Evolutionary conservation across 179 eudicot species (phyloP).

Genomic region (Spergularia azorica): DNA sequence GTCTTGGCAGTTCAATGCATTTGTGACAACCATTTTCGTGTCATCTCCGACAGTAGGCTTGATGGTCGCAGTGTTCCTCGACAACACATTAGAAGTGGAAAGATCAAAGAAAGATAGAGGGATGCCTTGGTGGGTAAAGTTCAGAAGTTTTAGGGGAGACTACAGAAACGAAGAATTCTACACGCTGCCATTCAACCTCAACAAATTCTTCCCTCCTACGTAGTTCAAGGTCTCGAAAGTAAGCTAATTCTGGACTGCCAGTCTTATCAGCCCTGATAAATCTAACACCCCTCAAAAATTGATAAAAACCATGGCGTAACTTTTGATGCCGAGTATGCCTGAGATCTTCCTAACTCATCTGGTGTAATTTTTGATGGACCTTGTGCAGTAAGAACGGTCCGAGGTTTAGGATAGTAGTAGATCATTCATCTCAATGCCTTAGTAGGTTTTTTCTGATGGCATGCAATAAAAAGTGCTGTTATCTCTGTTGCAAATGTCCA

Average conservation of each 20-base stretch:
- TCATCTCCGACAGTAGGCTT: conserved; percentile 87
- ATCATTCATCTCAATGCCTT: conserved; percentile 25
- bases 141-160: conserved; percentile 91
- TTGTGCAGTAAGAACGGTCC: conserved; percentile 35
- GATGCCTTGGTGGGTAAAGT: conserved; percentile 99
- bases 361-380: conserved; percentile 29
- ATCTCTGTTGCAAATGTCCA: conserved; percentile 25
- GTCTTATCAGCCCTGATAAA: conserved; percentile 16
- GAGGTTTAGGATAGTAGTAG: conserved; percentile 20
- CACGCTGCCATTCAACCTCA: conserved; percentile 92
- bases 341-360: conserved; percentile 4
- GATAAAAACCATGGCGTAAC: conserved; percentile 14
- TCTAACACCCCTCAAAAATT: conserved; percentile 24
- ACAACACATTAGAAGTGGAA: conserved; percentile 92
- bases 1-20: conserved; percentile 84
- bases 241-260: background rate
- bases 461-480: conserved; percentile 18
- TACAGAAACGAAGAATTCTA: conserved; percentile 96
- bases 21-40: conserved; percentile 74
- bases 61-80: conserved; percentile 84
- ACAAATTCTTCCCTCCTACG: conserved; percentile 98
- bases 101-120: conserved; percentile 92
- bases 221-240: conserved; percentile 28
- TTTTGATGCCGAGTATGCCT: conserved; percentile 22
- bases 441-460: conserved; percentile 23